Evolutionary conservation across 2,329 filamentous ascomycete genomes (phyloP).

Genomic region (Aspergillus novofumigatus): DNA sequence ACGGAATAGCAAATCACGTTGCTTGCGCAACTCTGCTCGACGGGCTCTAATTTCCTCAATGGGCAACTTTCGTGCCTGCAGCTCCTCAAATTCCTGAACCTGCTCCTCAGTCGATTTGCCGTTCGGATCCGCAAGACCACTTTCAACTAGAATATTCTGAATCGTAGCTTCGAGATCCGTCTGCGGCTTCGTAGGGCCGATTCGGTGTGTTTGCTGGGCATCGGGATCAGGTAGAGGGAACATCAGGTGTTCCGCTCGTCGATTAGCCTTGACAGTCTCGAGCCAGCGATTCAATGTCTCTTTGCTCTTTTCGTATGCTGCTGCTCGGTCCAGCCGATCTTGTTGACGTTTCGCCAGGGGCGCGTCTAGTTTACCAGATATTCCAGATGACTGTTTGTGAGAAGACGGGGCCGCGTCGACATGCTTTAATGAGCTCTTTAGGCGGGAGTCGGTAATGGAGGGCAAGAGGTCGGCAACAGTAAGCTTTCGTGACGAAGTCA

Average conservation of each 20-base stretch:
- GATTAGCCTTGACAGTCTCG: slow-evolving; percentile 91
- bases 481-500: slow-evolving; percentile 62
- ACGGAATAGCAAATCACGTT: slow-evolving; percentile 79
- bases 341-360: slow-evolving; percentile 83
- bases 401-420: slow-evolving; percentile 43
- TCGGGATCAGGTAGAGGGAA: slow-evolving; percentile 79
- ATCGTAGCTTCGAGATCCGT: slow-evolving; percentile 85
- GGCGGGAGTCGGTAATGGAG: slow-evolving; percentile 66
- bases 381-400: slow-evolving; percentile 49
- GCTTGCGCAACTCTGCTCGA: slow-evolving; percentile 69
- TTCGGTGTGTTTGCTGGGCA: slow-evolving; percentile 52
- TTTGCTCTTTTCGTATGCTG: slow-evolving; percentile 86
- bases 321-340: slow-evolving; percentile 73
- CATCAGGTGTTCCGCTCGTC: slow-evolving; percentile 80
- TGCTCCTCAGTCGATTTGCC: slow-evolving; percentile 59
- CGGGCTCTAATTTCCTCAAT: slow-evolving; percentile 69
- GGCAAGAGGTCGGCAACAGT: slow-evolving; percentile 71
- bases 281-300: slow-evolving; percentile 87
- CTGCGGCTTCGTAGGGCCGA: slow-evolving; percentile 58
- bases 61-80: slow-evolving; percentile 68
- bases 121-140: slow-evolving; percentile 62
- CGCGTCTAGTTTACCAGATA: slow-evolving; percentile 69
- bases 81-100: slow-evolving; percentile 64
- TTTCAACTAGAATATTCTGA: slow-evolving; percentile 83
- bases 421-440: slow-evolving; percentile 76